phyloP scores from a whole-genome alignment of 2,329 filamentous ascomycete species.

The Pestalotiopsis sp. region DNA sequence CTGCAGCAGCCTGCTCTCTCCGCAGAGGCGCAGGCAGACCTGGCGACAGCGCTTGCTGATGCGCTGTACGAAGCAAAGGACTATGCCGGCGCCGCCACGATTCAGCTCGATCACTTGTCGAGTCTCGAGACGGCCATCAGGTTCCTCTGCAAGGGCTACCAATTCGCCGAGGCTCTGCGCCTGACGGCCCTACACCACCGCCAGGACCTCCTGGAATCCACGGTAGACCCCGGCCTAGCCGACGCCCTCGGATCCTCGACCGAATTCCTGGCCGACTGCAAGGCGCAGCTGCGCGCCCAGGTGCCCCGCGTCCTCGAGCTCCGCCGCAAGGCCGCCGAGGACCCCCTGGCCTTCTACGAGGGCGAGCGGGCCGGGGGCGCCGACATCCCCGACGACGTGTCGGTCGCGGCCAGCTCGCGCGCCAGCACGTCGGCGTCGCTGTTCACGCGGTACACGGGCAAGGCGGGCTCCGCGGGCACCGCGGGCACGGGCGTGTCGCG shows the following conservation, averaged over 20 bases:
- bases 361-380: conserved; percentile 66
- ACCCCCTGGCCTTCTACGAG: conserved; percentile 88
- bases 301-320: conserved; percentile 85
- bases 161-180: conserved; percentile 87
- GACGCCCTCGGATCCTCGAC: conserved; percentile 83
- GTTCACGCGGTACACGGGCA: conserved; percentile 90
- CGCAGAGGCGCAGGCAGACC: conserved; percentile 59
- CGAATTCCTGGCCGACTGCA: conserved; percentile 93
- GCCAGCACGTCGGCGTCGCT: conserved; percentile 82
- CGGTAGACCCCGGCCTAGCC: conserved; percentile 77
- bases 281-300: conserved; percentile 79
- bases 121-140: conserved; percentile 71
- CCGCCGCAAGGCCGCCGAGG: conserved; percentile 76
- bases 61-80: conserved; percentile 84
- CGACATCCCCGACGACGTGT: conserved; percentile 90
- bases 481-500: conserved; percentile 74
- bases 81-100: conserved; percentile 75
- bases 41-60: conserved; percentile 77
- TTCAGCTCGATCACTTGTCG: conserved; percentile 79
- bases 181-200: conserved; percentile 65
- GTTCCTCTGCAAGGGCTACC: conserved; percentile 84
- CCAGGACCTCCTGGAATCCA: conserved; percentile 63
- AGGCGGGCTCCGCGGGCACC: conserved; percentile 64
- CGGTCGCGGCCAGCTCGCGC: conserved; percentile 80
- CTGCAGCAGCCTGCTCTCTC: conserved; percentile 65